phyloP scores from a whole-genome alignment of 805 yeast genomes.

The Candida sphagnicola region DNA sequence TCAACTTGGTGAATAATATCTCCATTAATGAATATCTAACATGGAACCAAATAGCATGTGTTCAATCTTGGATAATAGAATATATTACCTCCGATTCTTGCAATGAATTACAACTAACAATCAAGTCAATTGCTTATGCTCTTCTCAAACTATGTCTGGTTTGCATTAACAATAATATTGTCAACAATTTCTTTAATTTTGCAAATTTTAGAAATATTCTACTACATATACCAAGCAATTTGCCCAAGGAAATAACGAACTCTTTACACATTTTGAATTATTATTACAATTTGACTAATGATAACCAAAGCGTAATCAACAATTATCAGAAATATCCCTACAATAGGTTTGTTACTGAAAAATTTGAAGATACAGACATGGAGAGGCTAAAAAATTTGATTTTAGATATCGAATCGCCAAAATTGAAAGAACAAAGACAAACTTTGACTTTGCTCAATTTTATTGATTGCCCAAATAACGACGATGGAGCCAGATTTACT shows the following conservation, averaged over 20 bases:
- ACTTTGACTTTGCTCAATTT: slow-evolving; percentile 1
- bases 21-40: slow-evolving; percentile 18
- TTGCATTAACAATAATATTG: slow-evolving; percentile 17
- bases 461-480: neutral
- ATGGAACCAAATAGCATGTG: slow-evolving; percentile 23
- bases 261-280: slow-evolving; percentile 21
- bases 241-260: slow-evolving; percentile 15
- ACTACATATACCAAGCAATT: slow-evolving; percentile 3
- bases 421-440: slow-evolving; percentile 1
- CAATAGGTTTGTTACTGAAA: slow-evolving; percentile 4
- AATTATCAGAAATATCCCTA: slow-evolving; percentile 4
- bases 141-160: slow-evolving; percentile 21
- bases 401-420: slow-evolving; percentile 1
- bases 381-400: slow-evolving; percentile 1
- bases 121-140: slow-evolving; percentile 15
- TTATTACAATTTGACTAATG: slow-evolving; percentile 10
- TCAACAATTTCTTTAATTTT: slow-evolving; percentile 16
- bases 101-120: slow-evolving; percentile 7
- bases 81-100: slow-evolving; percentile 10
- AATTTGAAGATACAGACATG: neutral
- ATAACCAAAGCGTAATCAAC: neutral
- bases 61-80: slow-evolving; percentile 23
- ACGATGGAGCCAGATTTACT: slow-evolving; percentile 6
- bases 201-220: slow-evolving; percentile 13
- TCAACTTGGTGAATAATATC: slow-evolving; percentile 27